These are phyloP conservation scores for Mycena epipterygia DNA, from an alignment of 768 basidiomycete genomes.

Conservation along the genomic window DNA sequence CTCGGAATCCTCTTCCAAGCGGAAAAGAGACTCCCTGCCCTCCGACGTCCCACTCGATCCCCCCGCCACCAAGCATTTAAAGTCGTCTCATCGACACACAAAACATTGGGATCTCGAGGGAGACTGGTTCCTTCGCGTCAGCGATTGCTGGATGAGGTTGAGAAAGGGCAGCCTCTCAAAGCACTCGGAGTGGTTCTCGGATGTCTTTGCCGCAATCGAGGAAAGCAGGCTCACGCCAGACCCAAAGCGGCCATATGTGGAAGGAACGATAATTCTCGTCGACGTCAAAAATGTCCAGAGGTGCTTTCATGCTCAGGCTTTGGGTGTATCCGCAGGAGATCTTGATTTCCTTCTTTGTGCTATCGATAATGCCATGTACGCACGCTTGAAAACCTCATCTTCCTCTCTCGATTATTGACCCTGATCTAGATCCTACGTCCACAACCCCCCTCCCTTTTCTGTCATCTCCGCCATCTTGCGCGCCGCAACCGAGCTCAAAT, in stretches of 20 bases:
- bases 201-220: slow-evolving; percentile 28
- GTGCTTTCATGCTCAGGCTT: slow-evolving; percentile 36
- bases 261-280: slow-evolving; percentile 33
- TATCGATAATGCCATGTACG: slow-evolving; percentile 52
- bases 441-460: slow-evolving; percentile 42
- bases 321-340: slow-evolving; percentile 45
- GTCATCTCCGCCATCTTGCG: slow-evolving; percentile 49
- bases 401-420: slow-evolving; percentile 19
- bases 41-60: not conserved
- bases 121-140: slow-evolving; percentile 50
- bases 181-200: slow-evolving; percentile 50
- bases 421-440: slow-evolving; percentile 30
- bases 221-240: slow-evolving; percentile 8
- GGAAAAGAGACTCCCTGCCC: slow-evolving; percentile 3
- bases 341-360: slow-evolving; percentile 49
- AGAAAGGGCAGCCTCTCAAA: slow-evolving; percentile 50
- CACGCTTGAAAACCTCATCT: not conserved
- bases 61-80: slow-evolving; percentile 1
- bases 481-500: slow-evolving; percentile 48
- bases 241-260: slow-evolving; percentile 8
- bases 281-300: slow-evolving; percentile 36
- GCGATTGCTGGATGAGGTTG: slow-evolving; percentile 50
- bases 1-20: not conserved
- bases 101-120: slow-evolving; percentile 53
- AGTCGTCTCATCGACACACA: slow-evolving; percentile 6